Base-by-base conservation (phyloP, 331 rosid species). In the Erythrophleum ivorense region DNA sequence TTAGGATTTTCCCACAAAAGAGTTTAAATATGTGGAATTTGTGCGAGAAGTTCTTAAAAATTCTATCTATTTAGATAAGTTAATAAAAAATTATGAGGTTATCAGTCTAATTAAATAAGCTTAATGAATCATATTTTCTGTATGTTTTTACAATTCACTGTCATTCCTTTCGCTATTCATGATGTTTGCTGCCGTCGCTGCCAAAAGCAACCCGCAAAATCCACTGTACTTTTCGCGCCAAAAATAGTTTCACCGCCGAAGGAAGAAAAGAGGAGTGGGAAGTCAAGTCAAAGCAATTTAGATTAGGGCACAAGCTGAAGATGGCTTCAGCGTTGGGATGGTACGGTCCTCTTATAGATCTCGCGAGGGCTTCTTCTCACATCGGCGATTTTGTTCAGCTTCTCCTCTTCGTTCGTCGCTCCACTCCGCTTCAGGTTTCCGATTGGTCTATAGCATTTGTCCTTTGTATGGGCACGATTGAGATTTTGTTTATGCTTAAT, bases 281-380 rank as follows among this genome's bases (percentile, higher is more conserved):
- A n/a, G 64, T 55, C 16, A 36, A 12, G 8, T 41, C 36, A 68
- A 68, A 43, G 49, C 54, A 46, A 21, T 19, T 45, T 0, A 33
- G 19, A n/a, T 74, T 54, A 29, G 76, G 76, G 76, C 69, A 75
- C 55, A 33, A 13, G 21, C n/a, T 12, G 21, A 16, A 8, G 31
- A 90, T 84, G 97, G 82, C 77, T 81, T 92, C 94, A 19, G 85
- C 77, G 1, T 74, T 91, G 59, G 97, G 97, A 64, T 95, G 98
- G 98, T 95, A 83, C 80, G 98, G 97, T 48, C 97, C 98, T 67
- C 94, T 92, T 16, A 87, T 95, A 57, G 95, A 92, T 54, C 94
- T 92, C 69, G 78, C 80, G 38, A 9, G 11, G 34, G 92, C 97
- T 16, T 75, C 90, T 77, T 74, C 80, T 71, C 95, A 94, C 88